These are phyloP conservation scores for Argentina anserina DNA, from an alignment of 306 rosid species.

Conservation along the genomic window DNA sequence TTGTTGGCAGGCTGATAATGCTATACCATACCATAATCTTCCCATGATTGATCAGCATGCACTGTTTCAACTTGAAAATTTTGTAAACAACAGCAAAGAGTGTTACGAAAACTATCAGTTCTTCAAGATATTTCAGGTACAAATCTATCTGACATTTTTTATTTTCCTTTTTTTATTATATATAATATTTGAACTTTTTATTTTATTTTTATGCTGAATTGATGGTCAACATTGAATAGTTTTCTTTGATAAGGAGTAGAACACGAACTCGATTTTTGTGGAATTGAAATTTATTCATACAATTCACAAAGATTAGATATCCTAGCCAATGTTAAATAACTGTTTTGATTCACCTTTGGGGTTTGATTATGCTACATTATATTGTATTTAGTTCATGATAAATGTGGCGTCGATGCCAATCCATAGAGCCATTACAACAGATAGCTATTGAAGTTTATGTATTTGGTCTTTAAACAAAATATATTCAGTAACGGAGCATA, in stretches of 20 bases:
- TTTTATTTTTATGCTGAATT: neutral
- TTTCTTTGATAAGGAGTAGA: neutral
- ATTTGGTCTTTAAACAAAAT: neutral
- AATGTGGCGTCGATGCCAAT: neutral
- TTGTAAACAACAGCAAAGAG: slow-evolving; percentile 64
- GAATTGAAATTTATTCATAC: neutral
- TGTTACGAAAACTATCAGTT: slow-evolving; percentile 88
- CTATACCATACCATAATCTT: slow-evolving; percentile 69
- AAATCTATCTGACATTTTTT: slow-evolving; percentile 13
- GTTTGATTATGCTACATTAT: neutral
- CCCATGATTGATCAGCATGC: slow-evolving; percentile 90
- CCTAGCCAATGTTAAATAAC: neutral
- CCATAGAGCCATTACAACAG: neutral
- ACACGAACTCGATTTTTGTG: neutral
- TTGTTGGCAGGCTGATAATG: slow-evolving; percentile 57
- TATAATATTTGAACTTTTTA: neutral
- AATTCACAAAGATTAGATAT: neutral
- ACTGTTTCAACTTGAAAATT: slow-evolving; percentile 86
- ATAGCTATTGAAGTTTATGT: neutral
- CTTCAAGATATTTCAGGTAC: slow-evolving; percentile 96
- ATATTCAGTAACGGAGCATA: neutral
- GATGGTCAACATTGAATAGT: neutral
- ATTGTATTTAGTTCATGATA: neutral
- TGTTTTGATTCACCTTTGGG: neutral
- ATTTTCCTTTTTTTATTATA: neutral